Evolutionary conservation across 495 filamentous ascomycete genomes (phyloP).

Genomic region (Penicillium ucsense): DNA sequence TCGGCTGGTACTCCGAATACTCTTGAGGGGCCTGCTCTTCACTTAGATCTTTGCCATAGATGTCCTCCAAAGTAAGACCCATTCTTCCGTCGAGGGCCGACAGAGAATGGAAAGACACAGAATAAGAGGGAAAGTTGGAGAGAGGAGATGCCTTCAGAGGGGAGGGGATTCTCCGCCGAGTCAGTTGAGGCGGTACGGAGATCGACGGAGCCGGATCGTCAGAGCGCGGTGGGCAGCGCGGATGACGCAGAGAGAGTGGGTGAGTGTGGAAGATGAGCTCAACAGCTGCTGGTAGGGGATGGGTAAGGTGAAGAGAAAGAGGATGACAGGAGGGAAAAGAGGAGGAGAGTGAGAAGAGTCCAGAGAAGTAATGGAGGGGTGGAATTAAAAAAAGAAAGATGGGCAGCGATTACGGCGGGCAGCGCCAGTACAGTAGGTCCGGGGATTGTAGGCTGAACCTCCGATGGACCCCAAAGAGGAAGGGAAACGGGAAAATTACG

Average conservation of each 20-base stretch:
- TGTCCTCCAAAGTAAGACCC: conserved; percentile 57
- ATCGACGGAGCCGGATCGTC: conserved; percentile 19
- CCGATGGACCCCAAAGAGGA: conserved; percentile 8
- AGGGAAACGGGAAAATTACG: conserved; percentile 16
- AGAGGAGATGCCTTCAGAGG: conserved; percentile 1
- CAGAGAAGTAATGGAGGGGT: conserved; percentile 17
- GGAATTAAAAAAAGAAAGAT: conserved; percentile 17
- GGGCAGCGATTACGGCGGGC: conserved; percentile 13
- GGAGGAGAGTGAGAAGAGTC: conserved; percentile 15
- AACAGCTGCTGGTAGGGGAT: conserved; percentile 13
- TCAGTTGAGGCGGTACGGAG: conserved; percentile 10
- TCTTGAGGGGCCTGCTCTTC: conserved; percentile 48
- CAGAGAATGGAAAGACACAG: conserved; percentile 30
- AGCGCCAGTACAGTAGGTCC: conserved; percentile 18
- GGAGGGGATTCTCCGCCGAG: conserved; percentile 11
- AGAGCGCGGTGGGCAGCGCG: conserved; percentile 15
- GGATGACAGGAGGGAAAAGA: conserved; percentile 4
- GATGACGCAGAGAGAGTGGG: conserved; percentile 6
- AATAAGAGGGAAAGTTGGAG: conserved; percentile 7
- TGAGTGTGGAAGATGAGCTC: conserved; percentile 9
- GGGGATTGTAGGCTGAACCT: conserved; percentile 17
- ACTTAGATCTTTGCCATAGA: conserved; percentile 52
- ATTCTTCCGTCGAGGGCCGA: conserved; percentile 49
- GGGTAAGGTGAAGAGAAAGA: conserved; percentile 9
- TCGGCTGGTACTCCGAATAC: conserved; percentile 81